Percentiles rank a stretch among this genome's conserved stretches.
Evolutionary conservation across 371 early-diverging fungal genomes (phyloP).

Genomic region (Cokeromyces recurvatus): DNA sequence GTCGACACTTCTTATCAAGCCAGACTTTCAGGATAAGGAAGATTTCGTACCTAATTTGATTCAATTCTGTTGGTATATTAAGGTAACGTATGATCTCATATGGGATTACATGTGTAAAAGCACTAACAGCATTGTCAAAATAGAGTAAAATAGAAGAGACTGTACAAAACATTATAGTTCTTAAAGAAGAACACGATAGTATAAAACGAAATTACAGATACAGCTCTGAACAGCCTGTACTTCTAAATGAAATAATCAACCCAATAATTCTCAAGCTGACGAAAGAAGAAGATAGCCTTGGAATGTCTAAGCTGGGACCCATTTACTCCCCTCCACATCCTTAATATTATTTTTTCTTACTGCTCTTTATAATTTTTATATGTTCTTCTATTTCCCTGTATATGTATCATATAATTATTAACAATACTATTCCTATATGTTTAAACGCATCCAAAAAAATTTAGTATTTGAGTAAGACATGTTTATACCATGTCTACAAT

Average conservation of each 20-base stretch:
- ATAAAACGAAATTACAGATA: constrained; percentile 4
- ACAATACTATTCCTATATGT: too few relatives aligned
- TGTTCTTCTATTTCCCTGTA: too few relatives aligned
- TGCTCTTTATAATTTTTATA: too few relatives aligned
- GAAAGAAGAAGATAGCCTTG: constrained; percentile 4
- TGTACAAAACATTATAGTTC: constrained; percentile 2
- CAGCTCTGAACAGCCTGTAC: neutral
- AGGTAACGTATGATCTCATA: constrained; percentile 8
- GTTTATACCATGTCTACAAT: too few relatives aligned
- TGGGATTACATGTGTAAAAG: neutral
- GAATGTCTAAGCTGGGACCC: constrained; percentile 6
- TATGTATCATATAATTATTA: too few relatives aligned
- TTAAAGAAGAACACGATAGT: constrained; percentile 4
- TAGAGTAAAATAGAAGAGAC: constrained; percentile 3
- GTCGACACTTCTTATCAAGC: constrained; percentile 3
- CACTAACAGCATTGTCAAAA: constrained; percentile 9
- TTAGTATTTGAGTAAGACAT: too few relatives aligned
- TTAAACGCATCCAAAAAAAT: too few relatives aligned
- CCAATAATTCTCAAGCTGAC: constrained; percentile 10
- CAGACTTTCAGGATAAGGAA: constrained; percentile 5
- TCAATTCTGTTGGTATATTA: constrained; percentile 6
- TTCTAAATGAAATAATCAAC: constrained; percentile 4
- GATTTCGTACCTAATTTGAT: constrained; percentile 7
- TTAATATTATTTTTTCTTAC: constrained; percentile 12
- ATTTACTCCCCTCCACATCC: constrained; percentile 3